Percentiles rank a stretch among this genome's conserved stretches.
Evolutionary conservation across 305 asterid genomes (phyloP).

Genomic region (Euphrasia arctica): DNA sequence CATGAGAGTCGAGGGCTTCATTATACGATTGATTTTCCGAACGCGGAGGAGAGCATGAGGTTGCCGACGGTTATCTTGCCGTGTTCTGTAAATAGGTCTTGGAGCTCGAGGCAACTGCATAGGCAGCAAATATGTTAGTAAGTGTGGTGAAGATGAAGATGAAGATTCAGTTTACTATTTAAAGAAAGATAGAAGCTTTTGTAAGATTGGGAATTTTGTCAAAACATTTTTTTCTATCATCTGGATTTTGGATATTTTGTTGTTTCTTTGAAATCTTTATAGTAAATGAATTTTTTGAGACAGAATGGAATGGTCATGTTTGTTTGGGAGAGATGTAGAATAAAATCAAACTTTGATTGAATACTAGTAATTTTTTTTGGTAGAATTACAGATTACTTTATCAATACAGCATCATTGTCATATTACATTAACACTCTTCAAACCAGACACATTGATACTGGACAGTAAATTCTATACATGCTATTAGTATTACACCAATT

Average conservation of each 20-base stretch:
- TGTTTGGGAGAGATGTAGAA: too few relatives aligned
- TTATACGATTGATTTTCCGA: constrained; percentile 76
- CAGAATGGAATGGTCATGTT: too few relatives aligned
- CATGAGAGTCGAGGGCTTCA: constrained; percentile 97
- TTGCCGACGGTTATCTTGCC: constrained; percentile 87
- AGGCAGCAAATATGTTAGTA: constrained; percentile 41
- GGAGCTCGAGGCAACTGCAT: constrained; percentile 87
- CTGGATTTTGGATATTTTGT: too few relatives aligned
- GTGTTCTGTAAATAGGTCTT: constrained; percentile 50
- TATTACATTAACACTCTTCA: not conserved
- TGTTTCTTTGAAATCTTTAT: too few relatives aligned
- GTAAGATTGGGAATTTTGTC: too few relatives aligned
- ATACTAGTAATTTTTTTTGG: too few relatives aligned
- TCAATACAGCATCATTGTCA: not conserved
- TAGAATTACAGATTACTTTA: too few relatives aligned
- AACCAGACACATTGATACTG: not conserved
- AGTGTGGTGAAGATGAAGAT: not conserved
- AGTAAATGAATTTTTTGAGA: too few relatives aligned
- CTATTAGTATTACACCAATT: not conserved
- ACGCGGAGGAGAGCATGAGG: constrained; percentile 79
- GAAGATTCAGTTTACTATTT: not conserved
- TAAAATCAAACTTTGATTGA: too few relatives aligned
- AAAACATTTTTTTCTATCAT: too few relatives aligned
- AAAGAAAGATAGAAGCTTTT: too few relatives aligned
- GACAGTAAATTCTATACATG: not conserved